Conservation (phyloP, 2,329 filamentous ascomycete genomes). For the Didymella pinodella region DNA sequence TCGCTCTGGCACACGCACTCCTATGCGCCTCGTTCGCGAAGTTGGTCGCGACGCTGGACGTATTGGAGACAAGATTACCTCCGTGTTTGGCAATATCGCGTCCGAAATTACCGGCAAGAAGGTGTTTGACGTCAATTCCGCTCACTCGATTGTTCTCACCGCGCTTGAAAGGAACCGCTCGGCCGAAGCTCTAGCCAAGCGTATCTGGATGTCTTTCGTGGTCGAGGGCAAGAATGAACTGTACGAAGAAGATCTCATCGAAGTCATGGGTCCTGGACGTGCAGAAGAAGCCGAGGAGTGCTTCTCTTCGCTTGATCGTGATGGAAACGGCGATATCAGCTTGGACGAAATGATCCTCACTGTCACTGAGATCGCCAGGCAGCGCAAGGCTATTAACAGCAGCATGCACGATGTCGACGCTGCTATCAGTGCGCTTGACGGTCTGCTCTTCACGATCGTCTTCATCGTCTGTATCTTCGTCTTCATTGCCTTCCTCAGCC, state of each 20-base stretch:
- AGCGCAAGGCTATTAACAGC: slow-evolving; percentile 85
- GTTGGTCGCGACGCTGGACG: slow-evolving; percentile 73
- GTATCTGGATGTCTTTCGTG: slow-evolving; percentile 98
- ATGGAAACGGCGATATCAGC: slow-evolving; percentile 92
- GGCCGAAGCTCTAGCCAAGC: slow-evolving; percentile 89
- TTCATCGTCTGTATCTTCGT: slow-evolving; percentile 82
- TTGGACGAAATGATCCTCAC: slow-evolving; percentile 95
- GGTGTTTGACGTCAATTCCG: slow-evolving; percentile 89
- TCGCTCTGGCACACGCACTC: slow-evolving; percentile 71
- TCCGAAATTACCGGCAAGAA: slow-evolving; percentile 95
- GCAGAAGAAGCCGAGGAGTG: slow-evolving; percentile 84
- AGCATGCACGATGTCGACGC: slow-evolving; percentile 98
- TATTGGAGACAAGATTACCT: slow-evolving; percentile 91
- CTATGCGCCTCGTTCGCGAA: slow-evolving; percentile 77
- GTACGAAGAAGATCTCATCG: slow-evolving; percentile 79
- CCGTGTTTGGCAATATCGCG: slow-evolving; percentile 90
- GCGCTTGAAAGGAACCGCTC: slow-evolving; percentile 85
- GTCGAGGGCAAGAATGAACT: slow-evolving; percentile 85
- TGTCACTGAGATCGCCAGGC: slow-evolving; percentile 81
- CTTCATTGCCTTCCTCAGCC: slow-evolving; percentile 90
- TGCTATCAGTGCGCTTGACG: slow-evolving; percentile 89
- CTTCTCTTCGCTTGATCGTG: slow-evolving; percentile 81
- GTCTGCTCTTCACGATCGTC: slow-evolving; percentile 81
- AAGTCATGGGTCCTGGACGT: slow-evolving; percentile 81
- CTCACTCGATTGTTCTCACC: slow-evolving; percentile 87